phyloP scores from a whole-genome alignment of 176 grass and related monocot species.

The Miscanthus lutarioriparius region DNA sequence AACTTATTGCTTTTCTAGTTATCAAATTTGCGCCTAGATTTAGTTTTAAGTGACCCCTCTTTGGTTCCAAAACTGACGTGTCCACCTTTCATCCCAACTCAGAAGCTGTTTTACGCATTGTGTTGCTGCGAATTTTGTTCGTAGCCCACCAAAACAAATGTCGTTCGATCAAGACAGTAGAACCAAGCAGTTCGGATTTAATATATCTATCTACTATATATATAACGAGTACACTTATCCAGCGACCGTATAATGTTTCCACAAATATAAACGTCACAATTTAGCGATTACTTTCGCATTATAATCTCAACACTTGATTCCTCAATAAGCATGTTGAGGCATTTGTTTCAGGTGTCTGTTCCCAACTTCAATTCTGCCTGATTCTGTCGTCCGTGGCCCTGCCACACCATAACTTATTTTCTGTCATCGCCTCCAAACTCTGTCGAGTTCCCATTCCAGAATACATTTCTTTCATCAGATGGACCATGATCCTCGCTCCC shows the following conservation, averaged over 20 bases:
- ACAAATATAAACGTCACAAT: neutral
- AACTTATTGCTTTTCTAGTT: too few relatives aligned
- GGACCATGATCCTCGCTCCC: conserved; percentile 45
- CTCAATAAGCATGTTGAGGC: neutral
- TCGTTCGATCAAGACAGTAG: neutral
- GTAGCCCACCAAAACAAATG: neutral
- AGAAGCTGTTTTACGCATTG: neutral
- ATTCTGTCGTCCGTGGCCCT: neutral
- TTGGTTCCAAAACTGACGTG: too few relatives aligned
- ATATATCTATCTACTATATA: neutral
- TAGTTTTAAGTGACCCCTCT: too few relatives aligned
- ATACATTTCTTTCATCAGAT: conserved; percentile 69
- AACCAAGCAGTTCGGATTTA: neutral
- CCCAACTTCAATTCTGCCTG: neutral
- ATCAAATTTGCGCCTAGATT: too few relatives aligned
- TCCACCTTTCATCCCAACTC: too few relatives aligned
- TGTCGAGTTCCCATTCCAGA: conserved; percentile 98
- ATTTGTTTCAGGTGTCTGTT: neutral
- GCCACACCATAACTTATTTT: conserved; percentile 41
- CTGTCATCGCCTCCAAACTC: conserved; percentile 83
- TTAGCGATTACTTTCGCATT: neutral
- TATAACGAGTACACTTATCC: neutral
- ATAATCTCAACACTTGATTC: neutral
- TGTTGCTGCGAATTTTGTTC: neutral
- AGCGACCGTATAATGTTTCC: neutral